These are phyloP conservation scores for Fusarium nisikadoi DNA, from an alignment of 2,329 filamentous ascomycete genomes.

Conservation along the genomic window DNA sequence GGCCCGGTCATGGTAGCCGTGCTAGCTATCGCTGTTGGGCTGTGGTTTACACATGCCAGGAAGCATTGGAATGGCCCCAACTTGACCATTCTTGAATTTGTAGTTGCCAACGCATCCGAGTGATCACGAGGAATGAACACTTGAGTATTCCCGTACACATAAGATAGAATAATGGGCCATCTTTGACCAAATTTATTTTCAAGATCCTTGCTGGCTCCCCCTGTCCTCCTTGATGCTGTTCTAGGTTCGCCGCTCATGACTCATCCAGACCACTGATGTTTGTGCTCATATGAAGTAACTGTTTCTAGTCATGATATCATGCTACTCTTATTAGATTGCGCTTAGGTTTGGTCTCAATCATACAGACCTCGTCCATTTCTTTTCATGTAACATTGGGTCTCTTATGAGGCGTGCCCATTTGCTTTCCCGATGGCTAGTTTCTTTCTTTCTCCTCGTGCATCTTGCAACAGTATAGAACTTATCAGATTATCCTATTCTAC, in stretches of 20 bases:
- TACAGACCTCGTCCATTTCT: too few species aligned
- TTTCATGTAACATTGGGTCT: fast-evolving
- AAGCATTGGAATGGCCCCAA: slow-evolving; percentile 41
- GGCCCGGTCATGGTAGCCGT: slow-evolving; percentile 41
- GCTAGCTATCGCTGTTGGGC: slow-evolving; percentile 26
- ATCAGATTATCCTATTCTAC: fast-evolving
- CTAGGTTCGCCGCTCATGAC: fast-evolving
- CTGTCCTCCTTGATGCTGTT: fast-evolving
- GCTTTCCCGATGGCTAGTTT: fast-evolving
- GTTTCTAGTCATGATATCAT: too few species aligned
- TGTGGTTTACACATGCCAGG: slow-evolving; percentile 34
- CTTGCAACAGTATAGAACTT: background rate
- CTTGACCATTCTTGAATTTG: slow-evolving; percentile 40
- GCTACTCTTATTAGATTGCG: too few species aligned
- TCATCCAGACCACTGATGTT: fast-evolving
- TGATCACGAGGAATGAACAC: background rate
- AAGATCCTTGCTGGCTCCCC: background rate
- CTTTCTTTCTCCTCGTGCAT: background rate
- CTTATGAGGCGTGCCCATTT: fast-evolving
- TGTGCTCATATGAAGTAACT: too few species aligned
- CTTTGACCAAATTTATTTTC: fast-evolving
- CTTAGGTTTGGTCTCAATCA: too few species aligned
- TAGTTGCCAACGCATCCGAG: slow-evolving; percentile 26
- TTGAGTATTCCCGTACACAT: background rate
- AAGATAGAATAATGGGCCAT: background rate